Base-by-base conservation (phyloP, 805 yeast genomes). In the Yarrowia divulgata region DNA sequence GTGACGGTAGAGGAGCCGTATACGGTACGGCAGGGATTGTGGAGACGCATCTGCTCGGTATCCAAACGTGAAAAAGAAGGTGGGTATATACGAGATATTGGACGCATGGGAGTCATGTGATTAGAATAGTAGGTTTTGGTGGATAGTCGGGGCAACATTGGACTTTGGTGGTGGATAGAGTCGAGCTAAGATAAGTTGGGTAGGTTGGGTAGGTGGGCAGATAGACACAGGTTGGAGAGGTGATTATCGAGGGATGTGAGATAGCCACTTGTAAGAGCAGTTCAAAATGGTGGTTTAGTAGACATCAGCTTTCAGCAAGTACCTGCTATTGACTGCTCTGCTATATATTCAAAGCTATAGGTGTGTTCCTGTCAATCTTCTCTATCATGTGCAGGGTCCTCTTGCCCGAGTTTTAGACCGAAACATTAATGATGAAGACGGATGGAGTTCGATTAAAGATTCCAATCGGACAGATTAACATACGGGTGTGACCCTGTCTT, bases 11-110 rank as follows among this genome's bases (percentile, higher is more conserved):
- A 19, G 50, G 13, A 13, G 34, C 13, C 5, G 9, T 23, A 3
- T 46, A 13, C 34, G 50, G 50, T 46, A 23, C 29, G 29, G 29
- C 29, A 34, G 50, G 50, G 32, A 19, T 19, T 12, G 48, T 43
- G 48, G 48, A 43, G 29, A 43, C n/a, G n/a, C 48, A 19, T 9
- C 23, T 46, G 49, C 32, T 46, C 10, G 13, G 50, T 46, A 23
- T 46, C 34, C 12, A 19, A 46, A 46, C 50, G 50, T 46, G 50
- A 46, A 46, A 46, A 23, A 23, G 29, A 23, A 23, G 29, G 29
- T 45, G 48, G 48, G 48, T 46, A 23, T 45, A 45, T 46, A 46
- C 50, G 50, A 23, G 50, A 46, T 46, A 13, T 46, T 46, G 34
- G 50, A 13, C 16, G 13, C 14, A 9, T 6, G 34, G 9, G 0